phyloP scores from a whole-genome alignment of 331 rosid genomes.

The Rosa hybrid region DNA sequence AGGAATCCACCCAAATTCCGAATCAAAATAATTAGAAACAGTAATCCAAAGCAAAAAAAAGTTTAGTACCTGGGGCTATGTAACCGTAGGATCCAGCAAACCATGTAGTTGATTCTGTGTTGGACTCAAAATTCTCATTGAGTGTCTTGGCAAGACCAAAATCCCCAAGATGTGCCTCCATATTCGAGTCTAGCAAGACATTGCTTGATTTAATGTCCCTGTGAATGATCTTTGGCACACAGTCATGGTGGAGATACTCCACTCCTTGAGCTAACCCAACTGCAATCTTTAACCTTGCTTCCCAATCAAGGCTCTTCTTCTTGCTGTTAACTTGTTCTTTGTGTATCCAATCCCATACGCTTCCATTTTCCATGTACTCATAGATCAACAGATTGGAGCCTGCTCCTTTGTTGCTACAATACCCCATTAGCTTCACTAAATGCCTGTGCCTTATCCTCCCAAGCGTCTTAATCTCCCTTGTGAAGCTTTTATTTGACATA shows the following conservation, averaged over 20 bases:
- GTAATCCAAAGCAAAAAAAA: background rate
- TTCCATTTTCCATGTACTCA: constrained; percentile 89
- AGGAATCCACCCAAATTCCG: background rate
- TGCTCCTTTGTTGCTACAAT: constrained; percentile 64
- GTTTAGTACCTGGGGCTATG: constrained; percentile 76
- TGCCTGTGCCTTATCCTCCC: constrained; percentile 88
- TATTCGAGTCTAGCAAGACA: constrained; percentile 64
- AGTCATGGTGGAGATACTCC: constrained; percentile 88
- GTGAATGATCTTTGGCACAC: constrained; percentile 77
- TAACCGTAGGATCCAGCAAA: constrained; percentile 91
- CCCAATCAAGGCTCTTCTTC: constrained; percentile 77
- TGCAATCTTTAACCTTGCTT: constrained; percentile 68
- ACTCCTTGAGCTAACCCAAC: constrained; percentile 82
- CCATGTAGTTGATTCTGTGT: constrained; percentile 66
- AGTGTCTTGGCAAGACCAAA: constrained; percentile 79
- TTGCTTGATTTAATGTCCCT: constrained; percentile 87
- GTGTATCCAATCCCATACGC: constrained; percentile 91
- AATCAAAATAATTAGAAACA: background rate
- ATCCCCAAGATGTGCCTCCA: constrained; percentile 95
- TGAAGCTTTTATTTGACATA: constrained; percentile 64
- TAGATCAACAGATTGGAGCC: constrained; percentile 73
- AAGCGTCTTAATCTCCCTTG: constrained; percentile 75
- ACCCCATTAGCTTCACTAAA: constrained; percentile 81
- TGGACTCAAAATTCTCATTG: constrained; percentile 53
- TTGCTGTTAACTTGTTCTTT: constrained; percentile 43